Evolutionary conservation across 495 filamentous ascomycete genomes (phyloP).

Genomic region (Elasticomyces elasticus): DNA sequence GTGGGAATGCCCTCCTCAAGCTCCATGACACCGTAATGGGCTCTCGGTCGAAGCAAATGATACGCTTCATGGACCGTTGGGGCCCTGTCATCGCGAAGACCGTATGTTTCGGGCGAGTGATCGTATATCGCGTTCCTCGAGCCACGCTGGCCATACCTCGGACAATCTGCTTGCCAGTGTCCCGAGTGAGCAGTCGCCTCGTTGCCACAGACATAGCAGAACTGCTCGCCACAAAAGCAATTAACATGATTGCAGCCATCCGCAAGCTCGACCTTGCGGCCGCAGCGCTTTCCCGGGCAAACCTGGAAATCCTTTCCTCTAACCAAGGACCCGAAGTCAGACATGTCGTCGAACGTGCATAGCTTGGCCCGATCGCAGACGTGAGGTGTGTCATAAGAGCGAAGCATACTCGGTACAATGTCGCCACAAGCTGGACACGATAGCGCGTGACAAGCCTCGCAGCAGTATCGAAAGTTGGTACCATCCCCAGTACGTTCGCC

Average conservation of each 20-base stretch:
- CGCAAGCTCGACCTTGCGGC: background rate
- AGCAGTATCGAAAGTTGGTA: background rate
- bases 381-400: too few species aligned
- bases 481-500: background rate
- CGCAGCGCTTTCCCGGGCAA: conserved; percentile 6
- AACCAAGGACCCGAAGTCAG: background rate
- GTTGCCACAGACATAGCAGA: conserved; percentile 11
- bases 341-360: background rate
- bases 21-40: too few species aligned
- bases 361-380: background rate
- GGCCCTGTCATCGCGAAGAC: too few species aligned
- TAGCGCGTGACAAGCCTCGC: background rate
- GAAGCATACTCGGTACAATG: background rate
- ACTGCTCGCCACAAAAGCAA: conserved; percentile 2
- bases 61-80: too few species aligned
- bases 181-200: background rate
- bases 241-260: conserved; percentile 11
- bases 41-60: too few species aligned
- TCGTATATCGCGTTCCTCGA: background rate
- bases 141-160: conserved; percentile 1
- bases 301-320: conserved; percentile 12
- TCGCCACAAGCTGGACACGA: background rate
- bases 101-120: too few species aligned
- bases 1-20: too few species aligned
- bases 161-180: conserved; percentile 1